phyloP scores from a whole-genome alignment of 2,329 filamentous ascomycete species.

The Colletotrichum tofieldiae region DNA sequence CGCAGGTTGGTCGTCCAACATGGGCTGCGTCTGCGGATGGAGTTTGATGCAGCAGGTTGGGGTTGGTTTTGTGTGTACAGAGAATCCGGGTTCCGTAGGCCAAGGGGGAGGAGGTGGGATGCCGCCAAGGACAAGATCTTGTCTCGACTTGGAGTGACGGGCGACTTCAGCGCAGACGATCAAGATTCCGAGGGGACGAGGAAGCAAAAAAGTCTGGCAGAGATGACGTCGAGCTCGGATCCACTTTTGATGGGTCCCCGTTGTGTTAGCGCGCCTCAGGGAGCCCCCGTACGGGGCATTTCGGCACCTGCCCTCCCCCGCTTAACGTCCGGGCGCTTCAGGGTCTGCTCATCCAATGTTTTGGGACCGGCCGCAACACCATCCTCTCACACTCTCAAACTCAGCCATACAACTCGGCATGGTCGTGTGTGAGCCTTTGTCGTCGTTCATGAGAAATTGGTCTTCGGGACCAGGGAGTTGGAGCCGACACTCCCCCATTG shows the following conservation, averaged over 20 bases:
- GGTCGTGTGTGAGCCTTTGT: no score
- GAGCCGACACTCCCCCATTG: no score
- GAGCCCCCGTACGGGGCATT: neutral
- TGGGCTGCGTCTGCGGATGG: neutral
- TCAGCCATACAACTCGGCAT: neutral
- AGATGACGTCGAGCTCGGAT: slow-evolving; percentile 35
- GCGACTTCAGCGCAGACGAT: neutral
- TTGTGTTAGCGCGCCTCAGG: neutral
- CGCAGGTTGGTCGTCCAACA: neutral
- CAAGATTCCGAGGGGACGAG: neutral
- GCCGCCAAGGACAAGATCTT: neutral
- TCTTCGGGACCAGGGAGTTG: no score
- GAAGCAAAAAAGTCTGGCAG: slow-evolving; percentile 20
- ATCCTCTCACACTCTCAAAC: neutral
- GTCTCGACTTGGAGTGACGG: neutral
- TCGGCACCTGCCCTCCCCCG: neutral
- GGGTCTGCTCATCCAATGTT: slow-evolving; percentile 16
- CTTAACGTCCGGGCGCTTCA: slow-evolving; percentile 4
- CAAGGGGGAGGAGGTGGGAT: slow-evolving; percentile 1
- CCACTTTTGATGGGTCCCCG: slow-evolving; percentile 8
- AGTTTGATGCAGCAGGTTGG: neutral
- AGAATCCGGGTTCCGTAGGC: neutral
- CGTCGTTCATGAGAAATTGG: no score
- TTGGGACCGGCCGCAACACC: neutral
- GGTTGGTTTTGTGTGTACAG: neutral